phyloP scores from a whole-genome alignment of 2,329 filamentous ascomycete genomes.

The Neopestalotiopsis clavispora region DNA sequence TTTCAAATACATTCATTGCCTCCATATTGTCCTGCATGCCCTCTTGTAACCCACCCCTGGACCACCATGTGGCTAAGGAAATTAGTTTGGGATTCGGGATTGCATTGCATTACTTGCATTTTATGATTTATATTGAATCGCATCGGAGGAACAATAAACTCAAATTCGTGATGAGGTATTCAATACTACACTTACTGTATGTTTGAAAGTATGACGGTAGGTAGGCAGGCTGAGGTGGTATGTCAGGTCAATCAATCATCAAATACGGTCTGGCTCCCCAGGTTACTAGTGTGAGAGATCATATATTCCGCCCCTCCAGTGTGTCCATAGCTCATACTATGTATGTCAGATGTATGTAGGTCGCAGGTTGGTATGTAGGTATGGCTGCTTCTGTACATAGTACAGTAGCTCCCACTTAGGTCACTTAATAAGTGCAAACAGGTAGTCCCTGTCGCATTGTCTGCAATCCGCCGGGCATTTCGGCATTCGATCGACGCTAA shows the following conservation, averaged over 20 bases:
- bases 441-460: neutral
- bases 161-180: neutral
- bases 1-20: neutral
- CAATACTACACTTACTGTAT: neutral
- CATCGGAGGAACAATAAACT: slow-evolving; percentile 6
- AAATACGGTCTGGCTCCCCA: neutral
- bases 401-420: too few relatives aligned
- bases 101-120: neutral
- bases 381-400: too few relatives aligned
- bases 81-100: slow-evolving; percentile 4
- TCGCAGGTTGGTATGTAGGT: too few relatives aligned
- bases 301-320: neutral
- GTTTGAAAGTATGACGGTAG: neutral
- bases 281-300: neutral
- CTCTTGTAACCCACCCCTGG: neutral
- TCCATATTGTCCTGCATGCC: neutral
- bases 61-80: slow-evolving; percentile 9
- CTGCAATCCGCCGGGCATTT: neutral
- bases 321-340: neutral
- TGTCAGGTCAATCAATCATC: neutral
- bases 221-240: neutral
- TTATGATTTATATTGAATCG: neutral
- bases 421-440: neutral
- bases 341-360: too few relatives aligned
- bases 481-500: neutral